Evolutionary conservation across 257 asterid genomes (phyloP).

Genomic region (Penstemon newberryi): DNA sequence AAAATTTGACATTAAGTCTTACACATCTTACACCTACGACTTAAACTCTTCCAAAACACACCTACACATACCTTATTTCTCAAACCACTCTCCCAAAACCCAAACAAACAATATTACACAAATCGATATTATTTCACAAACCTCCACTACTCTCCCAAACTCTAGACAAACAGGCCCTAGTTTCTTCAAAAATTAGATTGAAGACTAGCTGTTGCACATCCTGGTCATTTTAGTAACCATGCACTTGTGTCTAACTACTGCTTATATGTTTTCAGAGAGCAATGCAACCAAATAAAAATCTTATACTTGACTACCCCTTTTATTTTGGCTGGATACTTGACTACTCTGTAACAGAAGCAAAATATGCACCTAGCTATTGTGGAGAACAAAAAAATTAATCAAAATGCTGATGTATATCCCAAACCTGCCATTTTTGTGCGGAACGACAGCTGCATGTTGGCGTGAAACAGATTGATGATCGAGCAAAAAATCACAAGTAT

Average conservation of each 20-base stretch:
- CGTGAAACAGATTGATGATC: conserved; percentile 99
- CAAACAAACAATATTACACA: too few species aligned
- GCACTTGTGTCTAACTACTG: conserved; percentile 1
- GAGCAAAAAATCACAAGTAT: conserved; percentile 92
- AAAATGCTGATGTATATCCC: conserved; percentile 13
- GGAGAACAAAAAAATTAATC: conserved; percentile 13
- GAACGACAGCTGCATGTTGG: conserved; percentile 92
- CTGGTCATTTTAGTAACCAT: background rate
- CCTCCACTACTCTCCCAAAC: too few species aligned
- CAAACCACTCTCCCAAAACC: too few species aligned
- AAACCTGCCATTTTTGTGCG: conserved; percentile 93
- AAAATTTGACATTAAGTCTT: too few species aligned
- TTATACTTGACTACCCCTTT: too few species aligned
- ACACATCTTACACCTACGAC: too few species aligned
- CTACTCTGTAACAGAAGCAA: background rate
- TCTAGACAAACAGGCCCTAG: too few species aligned
- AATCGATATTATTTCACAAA: too few species aligned
- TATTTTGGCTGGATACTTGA: background rate
- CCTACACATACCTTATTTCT: too few species aligned
- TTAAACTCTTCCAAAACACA: too few species aligned
- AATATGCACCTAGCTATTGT: conserved; percentile 9
- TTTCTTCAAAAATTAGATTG: background rate
- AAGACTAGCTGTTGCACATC: background rate
- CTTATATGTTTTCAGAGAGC: background rate
- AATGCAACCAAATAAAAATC: too few species aligned